These are phyloP conservation scores for Tripidium arundinaceum DNA, from an alignment of 202 grass and related monocot genomes.

Conservation along the genomic window DNA sequence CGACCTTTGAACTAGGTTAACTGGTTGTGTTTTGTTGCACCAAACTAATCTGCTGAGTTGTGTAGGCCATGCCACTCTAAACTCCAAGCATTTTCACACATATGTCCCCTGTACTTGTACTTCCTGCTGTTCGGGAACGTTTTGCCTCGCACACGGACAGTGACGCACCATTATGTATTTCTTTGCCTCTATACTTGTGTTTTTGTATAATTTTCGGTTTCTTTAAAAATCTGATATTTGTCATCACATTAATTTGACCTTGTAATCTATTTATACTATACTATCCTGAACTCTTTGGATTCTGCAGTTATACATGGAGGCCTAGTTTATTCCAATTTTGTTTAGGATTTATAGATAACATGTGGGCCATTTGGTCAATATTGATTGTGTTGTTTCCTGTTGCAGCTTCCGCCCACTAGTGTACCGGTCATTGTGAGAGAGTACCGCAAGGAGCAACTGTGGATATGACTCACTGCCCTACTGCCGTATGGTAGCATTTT, in stretches of 20 bases:
- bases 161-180: neutral
- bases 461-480: conserved; percentile 47
- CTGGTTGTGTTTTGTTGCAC: neutral
- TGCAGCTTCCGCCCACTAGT: conserved; percentile 77
- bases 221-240: neutral
- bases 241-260: neutral
- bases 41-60: neutral
- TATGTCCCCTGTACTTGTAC: neutral
- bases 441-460: conserved; percentile 64
- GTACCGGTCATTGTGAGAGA: conserved; percentile 76
- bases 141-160: neutral
- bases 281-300: neutral
- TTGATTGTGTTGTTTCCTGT: neutral
- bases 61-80: neutral
- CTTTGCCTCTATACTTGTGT: neutral
- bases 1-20: neutral
- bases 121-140: neutral
- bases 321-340: neutral
- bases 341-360: neutral
- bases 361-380: neutral
- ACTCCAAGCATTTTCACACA: neutral
- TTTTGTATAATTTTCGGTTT: neutral
- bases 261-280: neutral
- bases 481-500: conserved; percentile 20
- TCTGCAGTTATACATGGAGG: neutral